Percentiles rank a stretch among this genome's conserved stretches.
Evolutionary conservation across 1,139 yeast species (phyloP).

Genomic region (Suhomyces terraborum): DNA sequence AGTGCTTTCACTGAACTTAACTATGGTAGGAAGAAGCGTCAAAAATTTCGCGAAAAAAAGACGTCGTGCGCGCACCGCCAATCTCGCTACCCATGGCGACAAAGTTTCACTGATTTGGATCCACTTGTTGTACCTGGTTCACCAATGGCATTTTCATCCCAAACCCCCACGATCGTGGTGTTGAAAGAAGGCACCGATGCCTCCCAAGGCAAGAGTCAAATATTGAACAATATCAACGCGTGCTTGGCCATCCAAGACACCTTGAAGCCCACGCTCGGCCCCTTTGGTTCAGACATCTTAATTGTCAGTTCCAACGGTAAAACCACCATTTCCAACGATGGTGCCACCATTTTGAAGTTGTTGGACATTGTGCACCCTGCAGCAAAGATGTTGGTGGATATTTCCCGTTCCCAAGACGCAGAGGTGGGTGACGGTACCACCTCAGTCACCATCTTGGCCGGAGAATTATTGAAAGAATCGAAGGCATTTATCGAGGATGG

Average conservation of each 20-base stretch:
- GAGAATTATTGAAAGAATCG: conserved; percentile 90
- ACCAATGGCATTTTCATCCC: conserved; percentile 81
- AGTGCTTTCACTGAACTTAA: too few species aligned
- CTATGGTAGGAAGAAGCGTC: not conserved
- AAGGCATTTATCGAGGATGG: conserved; percentile 93
- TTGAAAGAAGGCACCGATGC: conserved; percentile 97
- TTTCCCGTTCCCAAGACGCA: conserved; percentile 95
- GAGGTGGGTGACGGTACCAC: conserved; percentile 99
- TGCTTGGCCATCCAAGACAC: conserved; percentile 97
- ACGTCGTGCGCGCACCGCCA: conserved; percentile 13
- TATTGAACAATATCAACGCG: conserved; percentile 91
- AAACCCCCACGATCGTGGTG: conserved; percentile 95
- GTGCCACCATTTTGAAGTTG: conserved; percentile 91
- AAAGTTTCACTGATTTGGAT: conserved; percentile 2
- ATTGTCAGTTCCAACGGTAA: conserved; percentile 81
- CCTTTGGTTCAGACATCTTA: conserved; percentile 93
- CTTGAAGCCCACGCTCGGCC: conserved; percentile 91
- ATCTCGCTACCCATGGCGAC: conserved; percentile 6
- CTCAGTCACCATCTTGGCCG: conserved; percentile 90
- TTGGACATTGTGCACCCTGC: conserved; percentile 98
- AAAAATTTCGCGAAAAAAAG: conserved; percentile 4
- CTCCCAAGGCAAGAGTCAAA: conserved; percentile 95
- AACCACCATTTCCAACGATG: conserved; percentile 96
- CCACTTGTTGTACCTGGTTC: not conserved
- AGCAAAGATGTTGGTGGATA: conserved; percentile 91